Evolutionary conservation across 768 basidiomycete species (phyloP).

Genomic region (Tulasnella calospora): DNA sequence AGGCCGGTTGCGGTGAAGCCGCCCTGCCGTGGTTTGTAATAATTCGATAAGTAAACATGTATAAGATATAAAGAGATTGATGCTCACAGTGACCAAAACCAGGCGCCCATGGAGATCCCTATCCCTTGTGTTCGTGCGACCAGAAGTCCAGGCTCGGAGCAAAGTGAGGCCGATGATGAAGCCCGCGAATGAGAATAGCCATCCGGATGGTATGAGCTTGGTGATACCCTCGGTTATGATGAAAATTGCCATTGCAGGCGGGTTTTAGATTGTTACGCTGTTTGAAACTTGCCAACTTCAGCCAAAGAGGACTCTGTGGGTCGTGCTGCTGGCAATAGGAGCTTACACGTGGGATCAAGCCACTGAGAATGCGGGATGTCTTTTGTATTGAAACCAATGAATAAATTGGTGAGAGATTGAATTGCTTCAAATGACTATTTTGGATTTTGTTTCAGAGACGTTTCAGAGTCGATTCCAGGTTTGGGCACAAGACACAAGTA

Average conservation of each 20-base stretch:
- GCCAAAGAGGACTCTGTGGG: background rate
- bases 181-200: background rate
- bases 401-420: background rate
- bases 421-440: background rate
- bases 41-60: background rate
- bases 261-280: background rate
- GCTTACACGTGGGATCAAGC: constrained; percentile 8
- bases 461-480: background rate
- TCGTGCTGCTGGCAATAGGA: background rate
- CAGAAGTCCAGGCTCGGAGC: constrained; percentile 21
- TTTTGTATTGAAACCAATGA: background rate
- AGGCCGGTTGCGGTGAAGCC: constrained; percentile 70
- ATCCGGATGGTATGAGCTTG: background rate
- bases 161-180: background rate
- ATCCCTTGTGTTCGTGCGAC: constrained; percentile 58
- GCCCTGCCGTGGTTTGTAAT: constrained; percentile 47
- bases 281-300: background rate
- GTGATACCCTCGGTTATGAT: background rate
- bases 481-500: background rate
- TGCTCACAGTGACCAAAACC: constrained; percentile 60
- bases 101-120: constrained; percentile 68
- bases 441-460: background rate
- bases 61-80: background rate
- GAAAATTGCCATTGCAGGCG: background rate
- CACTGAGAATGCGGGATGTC: background rate